Conservation (phyloP, 108 stramenopile genomes). For the Cyclotella atomus region DNA sequence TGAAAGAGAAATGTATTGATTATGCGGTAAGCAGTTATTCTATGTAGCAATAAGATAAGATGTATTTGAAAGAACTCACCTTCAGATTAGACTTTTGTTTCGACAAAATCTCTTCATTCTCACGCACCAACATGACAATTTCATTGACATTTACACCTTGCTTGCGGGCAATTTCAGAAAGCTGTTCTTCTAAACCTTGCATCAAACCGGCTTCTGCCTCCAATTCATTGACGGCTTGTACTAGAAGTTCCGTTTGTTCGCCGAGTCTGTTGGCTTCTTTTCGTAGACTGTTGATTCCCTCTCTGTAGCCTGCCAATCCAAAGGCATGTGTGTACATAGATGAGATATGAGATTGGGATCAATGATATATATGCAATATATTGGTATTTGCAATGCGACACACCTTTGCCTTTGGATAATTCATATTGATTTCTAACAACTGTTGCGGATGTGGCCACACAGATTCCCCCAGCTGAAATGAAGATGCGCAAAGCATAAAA, state of each 20-base stretch:
- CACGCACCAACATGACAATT: background rate
- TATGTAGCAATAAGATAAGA: background rate
- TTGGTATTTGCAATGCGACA: background rate
- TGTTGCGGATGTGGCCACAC: background rate
- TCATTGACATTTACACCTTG: slow-evolving; percentile 1
- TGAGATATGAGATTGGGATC: background rate
- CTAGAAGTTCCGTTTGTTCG: background rate
- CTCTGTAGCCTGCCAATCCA: background rate
- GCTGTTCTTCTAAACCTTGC: background rate
- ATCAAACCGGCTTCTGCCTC: background rate
- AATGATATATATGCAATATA: background rate
- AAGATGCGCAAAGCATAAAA: background rate
- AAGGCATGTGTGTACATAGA: background rate
- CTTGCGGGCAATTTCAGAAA: background rate
- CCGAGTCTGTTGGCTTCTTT: background rate
- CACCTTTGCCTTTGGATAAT: background rate
- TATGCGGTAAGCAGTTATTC: background rate
- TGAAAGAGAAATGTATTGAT: background rate
- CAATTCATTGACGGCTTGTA: background rate
- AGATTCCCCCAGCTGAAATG: background rate
- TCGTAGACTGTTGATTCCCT: background rate
- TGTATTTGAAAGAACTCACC: background rate
- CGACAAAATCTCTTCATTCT: background rate
- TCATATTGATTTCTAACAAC: slow-evolving; percentile 2
- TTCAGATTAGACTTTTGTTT: background rate